Evolutionary conservation across 2,329 filamentous ascomycete species (phyloP).

Genomic region (Escovopsis sp.): DNA sequence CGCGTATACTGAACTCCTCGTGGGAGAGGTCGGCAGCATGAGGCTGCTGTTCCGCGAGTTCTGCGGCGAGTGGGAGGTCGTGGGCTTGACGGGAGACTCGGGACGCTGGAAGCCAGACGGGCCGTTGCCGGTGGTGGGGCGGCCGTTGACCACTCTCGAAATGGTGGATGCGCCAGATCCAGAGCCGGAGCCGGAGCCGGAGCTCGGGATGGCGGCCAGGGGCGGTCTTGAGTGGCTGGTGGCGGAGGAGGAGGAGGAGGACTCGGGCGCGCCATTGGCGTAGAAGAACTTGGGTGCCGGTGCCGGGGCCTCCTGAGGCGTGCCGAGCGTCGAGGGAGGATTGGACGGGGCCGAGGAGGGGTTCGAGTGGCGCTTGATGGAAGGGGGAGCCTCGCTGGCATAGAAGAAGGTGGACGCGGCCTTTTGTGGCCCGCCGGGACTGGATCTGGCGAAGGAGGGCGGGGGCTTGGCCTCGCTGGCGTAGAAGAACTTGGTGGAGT

Average conservation of each 20-base stretch:
- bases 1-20: slow-evolving; percentile 19
- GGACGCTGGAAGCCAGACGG: slow-evolving; percentile 23
- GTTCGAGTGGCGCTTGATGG: slow-evolving; percentile 20
- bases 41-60: slow-evolving; percentile 7
- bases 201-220: slow-evolving; percentile 17
- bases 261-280: slow-evolving; percentile 47
- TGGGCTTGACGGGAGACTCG: slow-evolving; percentile 34
- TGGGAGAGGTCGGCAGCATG: slow-evolving; percentile 11
- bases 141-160: slow-evolving; percentile 26
- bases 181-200: slow-evolving; percentile 27
- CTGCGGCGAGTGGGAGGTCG: slow-evolving; percentile 6
- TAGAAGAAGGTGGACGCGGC: slow-evolving; percentile 37
- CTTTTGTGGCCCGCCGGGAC: slow-evolving; percentile 24
- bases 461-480: slow-evolving; percentile 56
- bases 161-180: slow-evolving; percentile 23
- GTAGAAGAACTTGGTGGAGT: slow-evolving; percentile 66
- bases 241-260: slow-evolving; percentile 14
- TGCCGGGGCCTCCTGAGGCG: slow-evolving; percentile 23
- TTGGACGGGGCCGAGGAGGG: slow-evolving; percentile 16
- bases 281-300: slow-evolving; percentile 56
- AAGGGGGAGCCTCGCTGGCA: slow-evolving; percentile 32
- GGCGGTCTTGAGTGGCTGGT: background rate
- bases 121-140: slow-evolving; percentile 19
- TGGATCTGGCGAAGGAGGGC: slow-evolving; percentile 13
- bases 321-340: slow-evolving; percentile 17